Evolutionary conservation across 2,329 filamentous ascomycete species (phyloP).

Genomic region (Talaromyces sp.): DNA sequence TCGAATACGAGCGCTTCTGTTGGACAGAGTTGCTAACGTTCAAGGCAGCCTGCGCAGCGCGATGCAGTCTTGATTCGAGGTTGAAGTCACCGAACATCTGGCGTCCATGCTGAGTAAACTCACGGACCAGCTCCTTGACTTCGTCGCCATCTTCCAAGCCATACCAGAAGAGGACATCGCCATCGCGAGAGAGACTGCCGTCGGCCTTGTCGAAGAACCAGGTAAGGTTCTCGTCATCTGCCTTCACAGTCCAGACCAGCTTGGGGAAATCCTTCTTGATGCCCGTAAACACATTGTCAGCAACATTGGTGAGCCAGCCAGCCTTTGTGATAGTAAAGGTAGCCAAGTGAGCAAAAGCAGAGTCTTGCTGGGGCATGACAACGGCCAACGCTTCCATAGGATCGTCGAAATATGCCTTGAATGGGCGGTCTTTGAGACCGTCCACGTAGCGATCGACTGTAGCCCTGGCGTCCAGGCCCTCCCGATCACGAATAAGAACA

Average conservation of each 20-base stretch:
- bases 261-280: slow-evolving; percentile 92
- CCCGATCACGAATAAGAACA: slow-evolving; percentile 73
- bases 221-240: slow-evolving; percentile 91
- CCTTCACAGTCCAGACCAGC: slow-evolving; percentile 93
- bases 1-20: slow-evolving; percentile 66
- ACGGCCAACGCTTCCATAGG: slow-evolving; percentile 88
- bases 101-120: slow-evolving; percentile 76
- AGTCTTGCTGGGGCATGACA: slow-evolving; percentile 64
- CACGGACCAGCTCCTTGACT: slow-evolving; percentile 74
- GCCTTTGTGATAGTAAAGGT: slow-evolving; percentile 91
- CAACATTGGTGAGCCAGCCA: slow-evolving; percentile 89
- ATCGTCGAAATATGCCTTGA: slow-evolving; percentile 93
- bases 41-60: slow-evolving; percentile 67
- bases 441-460: slow-evolving; percentile 85
- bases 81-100: slow-evolving; percentile 87
- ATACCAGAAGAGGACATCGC: slow-evolving; percentile 95
- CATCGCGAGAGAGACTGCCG: slow-evolving; percentile 78
- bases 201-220: slow-evolving; percentile 99
- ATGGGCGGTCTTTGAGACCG: slow-evolving; percentile 68
- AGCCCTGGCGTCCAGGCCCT: slow-evolving; percentile 73
- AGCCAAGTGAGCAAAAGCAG: slow-evolving; percentile 72
- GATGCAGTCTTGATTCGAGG: slow-evolving; percentile 76
- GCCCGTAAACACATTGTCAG: slow-evolving; percentile 88
- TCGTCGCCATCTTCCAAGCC: slow-evolving; percentile 77
- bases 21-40: slow-evolving; percentile 49